Base-by-base conservation (phyloP, 257 asterid species). In the Scutellaria barbata region DNA sequence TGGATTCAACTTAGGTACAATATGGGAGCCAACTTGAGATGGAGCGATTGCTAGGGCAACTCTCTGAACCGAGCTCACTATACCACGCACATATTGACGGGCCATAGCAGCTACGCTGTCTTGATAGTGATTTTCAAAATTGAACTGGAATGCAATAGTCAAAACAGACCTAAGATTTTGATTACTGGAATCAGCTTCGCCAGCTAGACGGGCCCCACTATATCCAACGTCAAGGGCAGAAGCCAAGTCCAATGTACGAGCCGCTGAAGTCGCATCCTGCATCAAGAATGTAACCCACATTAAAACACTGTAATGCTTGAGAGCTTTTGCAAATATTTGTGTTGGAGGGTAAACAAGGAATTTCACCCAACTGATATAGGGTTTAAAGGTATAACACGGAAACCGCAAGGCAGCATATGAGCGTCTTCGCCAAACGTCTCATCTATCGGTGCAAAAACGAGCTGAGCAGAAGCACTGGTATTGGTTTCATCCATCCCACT, bases 361-460 rank as follows among this genome's bases (percentile, higher is more conserved):
- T 57, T 70, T 37, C 54, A 76, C 92, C 63, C 71, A 79, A 90
- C 97, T 74, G 95, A 76, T 89, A 87, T 87, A 72, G 89, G 83
- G 53, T 82, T 95, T 80, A 91, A 52, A 8, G 95, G 90, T 54
- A 89, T 87, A 35, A 91, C 87, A 78, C 91, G 96, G 53, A 91
- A 91, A 41, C 96, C 97, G 13, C 92, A 89, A 14, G 96, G 87
- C 60, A 89, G 86, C 83, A 89, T 53, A 16, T 85, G 85, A 50
- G 95, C 95, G 74, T 91, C 97, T 25, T 91, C 96, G 7, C 95
- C 92, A 40, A 91, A 89, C 12, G 96, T 82, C 72, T 89, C 97
- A 41, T 87, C 95, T 22, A 91, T 89, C 10, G 94, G 96, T 41
- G 95, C 95, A 79, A 91, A 91, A 37, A 91, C 92, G 10, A 91